Evolutionary conservation across 768 basidiomycete genomes (phyloP).

Genomic region (Hericium rajendrae): DNA sequence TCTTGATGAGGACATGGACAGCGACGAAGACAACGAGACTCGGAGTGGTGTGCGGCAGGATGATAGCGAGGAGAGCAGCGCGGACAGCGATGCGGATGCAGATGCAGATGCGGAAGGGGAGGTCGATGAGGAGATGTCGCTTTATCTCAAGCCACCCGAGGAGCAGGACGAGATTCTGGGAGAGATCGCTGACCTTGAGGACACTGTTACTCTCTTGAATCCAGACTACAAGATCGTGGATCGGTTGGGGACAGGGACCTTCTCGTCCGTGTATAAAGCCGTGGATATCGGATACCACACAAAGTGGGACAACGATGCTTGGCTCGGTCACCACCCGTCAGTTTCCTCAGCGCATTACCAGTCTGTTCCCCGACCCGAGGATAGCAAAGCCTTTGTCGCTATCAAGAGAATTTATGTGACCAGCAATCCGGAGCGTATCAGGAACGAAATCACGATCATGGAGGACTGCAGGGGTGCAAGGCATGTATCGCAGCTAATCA

Average conservation of each 20-base stretch:
- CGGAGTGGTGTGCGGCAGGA: constrained; percentile 15
- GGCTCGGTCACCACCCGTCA: constrained; percentile 59
- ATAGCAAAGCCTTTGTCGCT: constrained; percentile 70
- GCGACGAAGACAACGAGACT: constrained; percentile 30
- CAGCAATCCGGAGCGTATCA: constrained; percentile 83
- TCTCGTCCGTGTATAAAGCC: constrained; percentile 99
- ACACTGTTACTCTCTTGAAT: constrained; percentile 54
- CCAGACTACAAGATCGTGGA: constrained; percentile 74
- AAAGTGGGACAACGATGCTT: constrained; percentile 68
- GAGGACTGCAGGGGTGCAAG: constrained; percentile 76
- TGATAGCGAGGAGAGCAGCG: constrained; percentile 17
- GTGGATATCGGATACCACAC: constrained; percentile 67
- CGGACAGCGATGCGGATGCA: constrained; percentile 21
- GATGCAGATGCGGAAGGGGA: constrained; percentile 28
- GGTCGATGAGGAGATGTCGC: constrained; percentile 53
- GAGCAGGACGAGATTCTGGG: constrained; percentile 66
- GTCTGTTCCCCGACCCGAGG: constrained; percentile 30
- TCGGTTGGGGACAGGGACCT: constrained; percentile 92
- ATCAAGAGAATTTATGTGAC: constrained; percentile 97
- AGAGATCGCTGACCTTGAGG: constrained; percentile 69
- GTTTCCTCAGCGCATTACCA: constrained; percentile 61
- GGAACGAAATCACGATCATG: constrained; percentile 88
- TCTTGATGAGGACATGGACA: constrained; percentile 41
- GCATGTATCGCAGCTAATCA: constrained; percentile 88
- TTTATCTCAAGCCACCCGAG: constrained; percentile 45